Conservation (phyloP, 495 filamentous ascomycete genomes). For the Oleoguttula mirabilis region DNA sequence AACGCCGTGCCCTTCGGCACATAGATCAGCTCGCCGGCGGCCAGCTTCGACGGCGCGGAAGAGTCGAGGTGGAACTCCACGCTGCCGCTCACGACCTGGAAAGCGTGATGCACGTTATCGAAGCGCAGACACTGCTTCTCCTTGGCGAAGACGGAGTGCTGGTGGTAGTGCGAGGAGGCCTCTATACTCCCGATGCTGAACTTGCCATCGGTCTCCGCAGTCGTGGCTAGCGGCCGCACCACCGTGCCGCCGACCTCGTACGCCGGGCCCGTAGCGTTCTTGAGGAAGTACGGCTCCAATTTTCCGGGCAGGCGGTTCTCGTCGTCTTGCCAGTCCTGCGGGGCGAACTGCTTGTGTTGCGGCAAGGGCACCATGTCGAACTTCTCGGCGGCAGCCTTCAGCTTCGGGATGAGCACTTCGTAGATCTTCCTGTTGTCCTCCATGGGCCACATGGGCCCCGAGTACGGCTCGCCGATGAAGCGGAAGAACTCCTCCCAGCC, state of each 20-base stretch:
- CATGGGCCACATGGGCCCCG: slow-evolving; percentile 11
- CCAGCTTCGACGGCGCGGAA: neutral
- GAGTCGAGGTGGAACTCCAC: slow-evolving; percentile 6
- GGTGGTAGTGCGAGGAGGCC: slow-evolving; percentile 14
- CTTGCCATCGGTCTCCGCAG: slow-evolving; percentile 33
- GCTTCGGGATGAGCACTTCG: slow-evolving; percentile 34
- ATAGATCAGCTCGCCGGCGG: slow-evolving; percentile 10
- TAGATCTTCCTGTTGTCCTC: slow-evolving; percentile 9
- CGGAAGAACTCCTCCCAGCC: slow-evolving; percentile 21
- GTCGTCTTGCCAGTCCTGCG: slow-evolving; percentile 32
- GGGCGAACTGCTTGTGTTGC: slow-evolving; percentile 31
- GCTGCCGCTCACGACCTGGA: slow-evolving; percentile 4
- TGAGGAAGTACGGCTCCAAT: slow-evolving; percentile 33
- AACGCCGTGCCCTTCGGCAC: slow-evolving; percentile 11
- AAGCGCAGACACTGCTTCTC: neutral
- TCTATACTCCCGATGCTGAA: slow-evolving; percentile 40
- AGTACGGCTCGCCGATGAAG: slow-evolving; percentile 16
- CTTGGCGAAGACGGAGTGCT: slow-evolving; percentile 2
- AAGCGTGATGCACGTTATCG: slow-evolving; percentile 10
- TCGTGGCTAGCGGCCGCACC: slow-evolving; percentile 35
- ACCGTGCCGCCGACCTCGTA: slow-evolving; percentile 37
- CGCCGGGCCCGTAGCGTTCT: slow-evolving; percentile 33
- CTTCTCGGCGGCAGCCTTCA: slow-evolving; percentile 39
- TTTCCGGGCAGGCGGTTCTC: slow-evolving; percentile 34
- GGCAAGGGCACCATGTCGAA: slow-evolving; percentile 39